These are phyloP conservation scores for Cyclospora cayetanensis DNA, from an alignment of 169 alveolate species.

Conservation along the genomic window DNA sequence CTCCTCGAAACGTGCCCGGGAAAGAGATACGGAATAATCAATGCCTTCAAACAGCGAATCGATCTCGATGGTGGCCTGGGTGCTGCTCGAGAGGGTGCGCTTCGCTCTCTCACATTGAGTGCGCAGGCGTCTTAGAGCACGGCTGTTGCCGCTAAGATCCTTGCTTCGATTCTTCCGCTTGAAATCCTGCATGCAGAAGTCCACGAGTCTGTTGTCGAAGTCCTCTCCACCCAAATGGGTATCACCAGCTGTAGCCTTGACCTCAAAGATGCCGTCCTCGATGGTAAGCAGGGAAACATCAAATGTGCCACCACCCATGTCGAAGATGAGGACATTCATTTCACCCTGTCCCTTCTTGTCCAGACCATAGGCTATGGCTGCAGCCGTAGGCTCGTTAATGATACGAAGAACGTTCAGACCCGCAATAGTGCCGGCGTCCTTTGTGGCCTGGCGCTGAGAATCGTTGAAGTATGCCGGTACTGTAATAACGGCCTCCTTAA, in stretches of 20 bases:
- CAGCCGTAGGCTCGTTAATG: constrained; percentile 99
- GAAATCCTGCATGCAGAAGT: constrained; percentile 96
- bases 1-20: constrained; percentile 99
- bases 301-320: constrained; percentile 98
- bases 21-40: constrained; percentile 95
- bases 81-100: constrained; percentile 96
- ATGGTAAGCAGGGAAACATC: constrained; percentile 97
- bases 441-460: constrained; percentile 99
- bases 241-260: constrained; percentile 99
- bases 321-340: constrained; percentile 95
- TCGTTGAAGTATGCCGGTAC: constrained; percentile 99
- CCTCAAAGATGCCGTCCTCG: constrained; percentile 98
- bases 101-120: constrained; percentile 98
- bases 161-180: constrained; percentile 89
- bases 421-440: constrained; percentile 98
- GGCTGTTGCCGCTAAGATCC: constrained; percentile 79
- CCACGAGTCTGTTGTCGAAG: constrained; percentile 97
- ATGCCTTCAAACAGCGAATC: constrained; percentile 93
- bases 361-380: constrained; percentile 99
- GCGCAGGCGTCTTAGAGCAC: constrained; percentile 89
- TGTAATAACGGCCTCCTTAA: constrained; percentile 97
- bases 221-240: constrained; percentile 99
- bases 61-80: constrained; percentile 96
- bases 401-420: constrained; percentile 98
- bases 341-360: constrained; percentile 95